phyloP scores from a whole-genome alignment of 2,329 filamentous ascomycete genomes.

The Calonectria hongkongensis region DNA sequence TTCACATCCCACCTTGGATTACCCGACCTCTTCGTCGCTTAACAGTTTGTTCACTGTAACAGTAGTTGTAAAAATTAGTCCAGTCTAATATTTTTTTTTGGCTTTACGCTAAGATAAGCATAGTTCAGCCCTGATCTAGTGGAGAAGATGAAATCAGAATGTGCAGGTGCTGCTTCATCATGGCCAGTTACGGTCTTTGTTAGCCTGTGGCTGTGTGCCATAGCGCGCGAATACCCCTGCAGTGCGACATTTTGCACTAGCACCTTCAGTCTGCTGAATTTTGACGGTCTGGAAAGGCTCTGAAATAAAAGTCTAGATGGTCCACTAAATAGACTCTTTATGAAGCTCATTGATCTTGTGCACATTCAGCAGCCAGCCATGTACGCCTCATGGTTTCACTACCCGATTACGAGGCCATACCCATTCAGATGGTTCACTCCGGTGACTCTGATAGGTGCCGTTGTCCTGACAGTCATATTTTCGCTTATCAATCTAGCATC shows the following conservation, averaged over 20 bases:
- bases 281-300: not conserved
- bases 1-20: no score
- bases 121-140: no score
- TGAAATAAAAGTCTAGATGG: not conserved
- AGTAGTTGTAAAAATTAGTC: no score
- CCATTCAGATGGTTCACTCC: slow-evolving; percentile 45
- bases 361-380: slow-evolving; percentile 28
- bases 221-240: not conserved
- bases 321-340: not conserved
- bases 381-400: slow-evolving; percentile 44
- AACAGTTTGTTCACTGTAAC: no score
- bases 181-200: not conserved
- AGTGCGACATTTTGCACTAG: slow-evolving; percentile 2
- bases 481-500: slow-evolving; percentile 43
- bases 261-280: not conserved
- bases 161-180: not conserved
- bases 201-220: not conserved
- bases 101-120: no score
- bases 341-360: no score
- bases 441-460: not conserved
- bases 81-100: no score
- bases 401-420: slow-evolving; percentile 36
- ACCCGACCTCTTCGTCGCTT: no score
- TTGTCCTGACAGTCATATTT: slow-evolving; percentile 28
- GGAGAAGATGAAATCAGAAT: no score